phyloP scores from a whole-genome alignment of 768 basidiomycete species.

The Mrakia blollopis region DNA sequence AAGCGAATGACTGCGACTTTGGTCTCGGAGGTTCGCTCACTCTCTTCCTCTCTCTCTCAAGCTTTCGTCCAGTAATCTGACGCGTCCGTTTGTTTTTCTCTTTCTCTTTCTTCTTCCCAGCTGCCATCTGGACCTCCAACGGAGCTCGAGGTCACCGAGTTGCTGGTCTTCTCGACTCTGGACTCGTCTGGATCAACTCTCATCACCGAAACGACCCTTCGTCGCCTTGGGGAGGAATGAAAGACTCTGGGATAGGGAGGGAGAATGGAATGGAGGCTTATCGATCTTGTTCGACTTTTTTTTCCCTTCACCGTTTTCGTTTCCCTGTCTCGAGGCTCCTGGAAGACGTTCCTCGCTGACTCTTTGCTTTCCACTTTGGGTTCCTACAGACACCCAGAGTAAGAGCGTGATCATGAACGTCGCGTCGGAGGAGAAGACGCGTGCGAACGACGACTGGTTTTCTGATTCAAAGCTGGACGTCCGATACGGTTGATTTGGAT shows the following conservation, averaged over 20 bases:
- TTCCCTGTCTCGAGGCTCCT: too few relatives aligned
- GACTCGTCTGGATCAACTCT: constrained; percentile 81
- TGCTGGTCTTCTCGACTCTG: constrained; percentile 63
- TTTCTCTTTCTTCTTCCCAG: constrained; percentile 37
- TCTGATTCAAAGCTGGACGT: not conserved
- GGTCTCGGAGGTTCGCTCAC: constrained; percentile 54
- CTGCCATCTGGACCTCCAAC: constrained; percentile 72
- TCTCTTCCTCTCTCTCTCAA: not conserved
- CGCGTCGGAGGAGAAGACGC: constrained; percentile 58
- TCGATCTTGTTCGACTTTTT: constrained; percentile 55
- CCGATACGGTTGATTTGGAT: constrained; percentile 7
- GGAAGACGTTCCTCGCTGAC: not conserved
- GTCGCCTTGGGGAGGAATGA: constrained; percentile 89
- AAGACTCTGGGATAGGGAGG: constrained; percentile 78
- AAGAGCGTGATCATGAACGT: constrained; percentile 74
- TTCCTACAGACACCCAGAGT: constrained; percentile 65
- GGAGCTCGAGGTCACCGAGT: constrained; percentile 71
- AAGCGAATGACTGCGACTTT: constrained; percentile 74
- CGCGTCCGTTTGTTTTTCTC: not conserved
- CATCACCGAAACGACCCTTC: constrained; percentile 86
- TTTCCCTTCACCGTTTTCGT: too few relatives aligned
- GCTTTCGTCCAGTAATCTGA: not conserved
- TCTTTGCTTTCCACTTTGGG: not conserved
- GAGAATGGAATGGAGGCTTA: constrained; percentile 81
- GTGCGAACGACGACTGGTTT: constrained; percentile 62